Evolutionary conservation across 768 basidiomycete species (phyloP).

Genomic region (Dioszegia hungarica): DNA sequence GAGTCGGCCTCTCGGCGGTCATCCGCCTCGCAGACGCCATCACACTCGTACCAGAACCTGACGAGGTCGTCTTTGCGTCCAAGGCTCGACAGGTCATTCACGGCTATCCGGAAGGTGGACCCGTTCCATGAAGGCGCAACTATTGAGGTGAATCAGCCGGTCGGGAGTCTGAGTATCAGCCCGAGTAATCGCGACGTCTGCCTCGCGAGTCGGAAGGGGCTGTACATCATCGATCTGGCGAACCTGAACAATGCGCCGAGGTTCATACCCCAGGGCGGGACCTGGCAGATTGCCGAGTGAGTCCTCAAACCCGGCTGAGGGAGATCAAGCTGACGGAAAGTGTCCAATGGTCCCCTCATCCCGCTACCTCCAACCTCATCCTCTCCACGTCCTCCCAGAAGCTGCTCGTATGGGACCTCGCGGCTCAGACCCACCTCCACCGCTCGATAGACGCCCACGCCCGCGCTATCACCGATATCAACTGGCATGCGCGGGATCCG

Average conservation of each 20-base stretch:
- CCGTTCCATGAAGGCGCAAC: conserved; percentile 34
- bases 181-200: conserved; percentile 83
- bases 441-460: conserved; percentile 83
- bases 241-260: conserved; percentile 79
- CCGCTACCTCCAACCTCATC: conserved; percentile 43
- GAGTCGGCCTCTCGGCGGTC: conserved; percentile 12
- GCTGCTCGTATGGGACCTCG: conserved; percentile 76
- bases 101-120: conserved; percentile 13
- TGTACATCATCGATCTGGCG: conserved; percentile 92
- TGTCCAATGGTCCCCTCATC: conserved; percentile 49
- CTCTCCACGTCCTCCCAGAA: conserved; percentile 49
- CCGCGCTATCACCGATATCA: conserved; percentile 94
- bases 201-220: conserved; percentile 74
- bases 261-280: conserved; percentile 91
- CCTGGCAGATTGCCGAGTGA: conserved; percentile 72
- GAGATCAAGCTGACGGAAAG: conserved; percentile 56
- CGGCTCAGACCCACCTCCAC: conserved; percentile 76
- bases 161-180: conserved; percentile 57
- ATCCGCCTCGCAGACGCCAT: conserved; percentile 24
- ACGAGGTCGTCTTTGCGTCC: conserved; percentile 11
- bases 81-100: conserved; percentile 19
- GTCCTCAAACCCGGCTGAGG: conserved; percentile 64
- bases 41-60: conserved; percentile 1
- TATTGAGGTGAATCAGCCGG: conserved; percentile 49
- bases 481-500: conserved; percentile 86